Evolutionary conservation across 2,329 filamentous ascomycete species (phyloP).

Genomic region (Scleromitrula shiraiana): DNA sequence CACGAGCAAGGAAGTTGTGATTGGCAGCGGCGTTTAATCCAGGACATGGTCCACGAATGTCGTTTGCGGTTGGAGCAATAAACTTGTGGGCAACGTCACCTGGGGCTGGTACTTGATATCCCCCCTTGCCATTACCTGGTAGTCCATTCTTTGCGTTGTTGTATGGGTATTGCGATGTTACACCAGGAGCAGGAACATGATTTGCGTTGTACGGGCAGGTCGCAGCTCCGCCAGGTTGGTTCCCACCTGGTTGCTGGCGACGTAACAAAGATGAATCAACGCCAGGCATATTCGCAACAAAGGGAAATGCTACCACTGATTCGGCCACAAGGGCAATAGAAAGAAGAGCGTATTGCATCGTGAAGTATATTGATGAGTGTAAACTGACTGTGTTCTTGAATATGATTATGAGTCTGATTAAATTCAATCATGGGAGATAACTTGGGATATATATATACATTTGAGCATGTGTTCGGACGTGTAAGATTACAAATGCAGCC

Average conservation of each 20-base stretch:
- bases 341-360: background rate
- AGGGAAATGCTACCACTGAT: constrained; percentile 31
- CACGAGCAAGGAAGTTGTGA: constrained; percentile 33
- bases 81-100: constrained; percentile 25
- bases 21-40: constrained; percentile 36
- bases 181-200: background rate
- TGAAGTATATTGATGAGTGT: too few relatives aligned
- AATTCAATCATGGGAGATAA: too few relatives aligned
- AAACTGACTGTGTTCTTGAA: too few relatives aligned
- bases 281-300: constrained; percentile 30
- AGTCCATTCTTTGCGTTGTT: constrained; percentile 5
- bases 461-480: too few relatives aligned
- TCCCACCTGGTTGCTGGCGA: constrained; percentile 1
- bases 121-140: constrained; percentile 35
- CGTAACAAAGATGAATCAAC: constrained; percentile 31
- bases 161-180: background rate
- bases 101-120: constrained; percentile 36
- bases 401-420: too few relatives aligned
- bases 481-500: too few relatives aligned
- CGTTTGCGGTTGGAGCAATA: constrained; percentile 5
- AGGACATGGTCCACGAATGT: constrained; percentile 26
- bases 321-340: constrained; percentile 6
- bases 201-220: background rate
- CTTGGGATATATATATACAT: too few relatives aligned
- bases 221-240: background rate